Evolutionary conservation across 805 yeast species (phyloP).

Genomic region (Hanseniaspora lindneri): DNA sequence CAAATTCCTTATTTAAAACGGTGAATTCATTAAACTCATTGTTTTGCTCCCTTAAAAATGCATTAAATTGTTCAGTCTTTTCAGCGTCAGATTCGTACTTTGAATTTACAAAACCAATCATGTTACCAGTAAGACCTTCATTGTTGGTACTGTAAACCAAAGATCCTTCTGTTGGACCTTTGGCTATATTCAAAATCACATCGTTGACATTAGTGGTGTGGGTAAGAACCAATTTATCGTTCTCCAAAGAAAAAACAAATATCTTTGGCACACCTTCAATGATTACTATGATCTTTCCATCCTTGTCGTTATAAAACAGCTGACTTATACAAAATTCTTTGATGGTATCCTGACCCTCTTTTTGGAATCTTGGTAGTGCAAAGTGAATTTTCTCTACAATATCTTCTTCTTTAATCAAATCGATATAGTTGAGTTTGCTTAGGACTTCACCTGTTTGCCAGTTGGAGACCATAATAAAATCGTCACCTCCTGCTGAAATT

Average conservation of each 20-base stretch:
- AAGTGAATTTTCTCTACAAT: constrained; percentile 39
- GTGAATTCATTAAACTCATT: constrained; percentile 27
- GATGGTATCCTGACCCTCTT: constrained; percentile 35
- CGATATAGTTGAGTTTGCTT: constrained; percentile 39
- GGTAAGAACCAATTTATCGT: constrained; percentile 21
- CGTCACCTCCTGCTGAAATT: constrained; percentile 88
- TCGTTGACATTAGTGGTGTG: constrained; percentile 27
- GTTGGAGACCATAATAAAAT: constrained; percentile 59
- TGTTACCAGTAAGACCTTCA: constrained; percentile 13
- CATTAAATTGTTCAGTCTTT: constrained; percentile 20
- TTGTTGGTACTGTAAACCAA: constrained; percentile 29
- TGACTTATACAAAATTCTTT: constrained; percentile 43
- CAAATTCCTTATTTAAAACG: constrained; percentile 28
- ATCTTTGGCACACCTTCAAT: constrained; percentile 43
- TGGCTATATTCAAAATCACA: constrained; percentile 27
- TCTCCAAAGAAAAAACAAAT: constrained; percentile 25
- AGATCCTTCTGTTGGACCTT: constrained; percentile 23
- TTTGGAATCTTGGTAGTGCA: constrained; percentile 54
- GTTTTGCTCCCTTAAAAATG: constrained; percentile 23
- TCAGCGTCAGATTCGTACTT: constrained; percentile 22
- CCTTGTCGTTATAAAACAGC: constrained; percentile 29
- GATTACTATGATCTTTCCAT: constrained; percentile 33
- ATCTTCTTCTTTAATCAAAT: constrained; percentile 34
- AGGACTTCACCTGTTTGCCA: constrained; percentile 50
- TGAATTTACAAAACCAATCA: constrained; percentile 24